Evolutionary conservation across 352 stramenopile genomes (phyloP).

Genomic region (Pythium periplocum): DNA sequence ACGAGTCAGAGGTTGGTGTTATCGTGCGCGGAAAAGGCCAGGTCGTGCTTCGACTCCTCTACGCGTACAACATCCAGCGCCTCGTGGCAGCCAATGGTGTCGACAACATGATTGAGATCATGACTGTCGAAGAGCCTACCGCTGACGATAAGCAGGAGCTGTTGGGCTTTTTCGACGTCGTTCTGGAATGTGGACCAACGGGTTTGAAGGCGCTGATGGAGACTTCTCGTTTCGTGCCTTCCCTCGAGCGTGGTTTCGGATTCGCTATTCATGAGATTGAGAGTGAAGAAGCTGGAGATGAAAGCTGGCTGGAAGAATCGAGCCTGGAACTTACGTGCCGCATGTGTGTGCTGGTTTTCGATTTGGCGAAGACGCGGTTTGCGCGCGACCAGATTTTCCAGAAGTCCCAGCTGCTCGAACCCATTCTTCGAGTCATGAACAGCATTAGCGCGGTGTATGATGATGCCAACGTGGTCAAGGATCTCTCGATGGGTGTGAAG

Average conservation of each 20-base stretch:
- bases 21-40: conserved; percentile 22
- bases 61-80: conserved; percentile 52
- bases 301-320: too few relatives aligned
- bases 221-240: conserved; percentile 36
- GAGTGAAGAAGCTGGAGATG: neutral
- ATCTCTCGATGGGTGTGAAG: too few relatives aligned
- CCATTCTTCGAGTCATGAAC: conserved; percentile 3
- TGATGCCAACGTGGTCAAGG: too few relatives aligned
- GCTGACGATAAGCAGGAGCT: conserved; percentile 35
- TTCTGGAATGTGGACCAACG: conserved; percentile 35
- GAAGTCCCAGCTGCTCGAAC: conserved; percentile 14
- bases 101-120: conserved; percentile 46
- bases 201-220: conserved; percentile 51
- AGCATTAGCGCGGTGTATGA: too few relatives aligned
- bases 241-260: conserved; percentile 27
- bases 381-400: conserved; percentile 48
- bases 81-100: conserved; percentile 60
- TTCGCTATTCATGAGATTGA: conserved; percentile 7
- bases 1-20: neutral
- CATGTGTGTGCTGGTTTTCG: conserved; percentile 49
- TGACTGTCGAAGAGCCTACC: conserved; percentile 9
- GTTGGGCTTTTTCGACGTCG: conserved; percentile 58
- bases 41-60: conserved; percentile 49
- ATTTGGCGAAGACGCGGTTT: conserved; percentile 24
- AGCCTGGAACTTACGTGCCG: conserved; percentile 46